Evolutionary conservation across 2,329 filamentous ascomycete species (phyloP).

Genomic region (Aspergillus sp.): DNA sequence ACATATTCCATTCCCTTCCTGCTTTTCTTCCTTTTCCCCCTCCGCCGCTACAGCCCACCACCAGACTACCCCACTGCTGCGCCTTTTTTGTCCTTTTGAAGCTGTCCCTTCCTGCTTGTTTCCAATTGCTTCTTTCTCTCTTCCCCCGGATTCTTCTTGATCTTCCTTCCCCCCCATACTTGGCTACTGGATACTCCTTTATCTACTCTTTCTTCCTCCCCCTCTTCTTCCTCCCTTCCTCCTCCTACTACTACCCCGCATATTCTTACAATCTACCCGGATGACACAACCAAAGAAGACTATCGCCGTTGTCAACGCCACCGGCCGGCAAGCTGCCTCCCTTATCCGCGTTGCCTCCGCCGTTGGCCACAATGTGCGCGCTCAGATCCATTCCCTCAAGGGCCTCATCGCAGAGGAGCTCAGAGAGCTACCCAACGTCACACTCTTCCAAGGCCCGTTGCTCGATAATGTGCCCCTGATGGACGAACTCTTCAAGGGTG

Average conservation of each 20-base stretch:
- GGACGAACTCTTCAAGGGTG: conserved; percentile 72
- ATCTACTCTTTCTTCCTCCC: not conserved
- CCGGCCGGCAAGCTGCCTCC: conserved; percentile 90
- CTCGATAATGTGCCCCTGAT: conserved; percentile 71
- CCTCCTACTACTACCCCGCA: not conserved
- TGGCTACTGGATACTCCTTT: not conserved
- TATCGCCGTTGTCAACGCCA: conserved; percentile 91
- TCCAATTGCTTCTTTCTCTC: conserved; percentile 5
- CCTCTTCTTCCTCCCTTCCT: not conserved
- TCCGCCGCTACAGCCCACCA: not conserved
- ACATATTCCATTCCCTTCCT: not conserved
- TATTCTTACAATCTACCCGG: conserved; percentile 9
- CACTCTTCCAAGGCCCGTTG: conserved; percentile 60
- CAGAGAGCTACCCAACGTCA: conserved; percentile 74
- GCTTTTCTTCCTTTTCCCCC: not conserved
- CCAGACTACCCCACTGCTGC: conserved; percentile 2
- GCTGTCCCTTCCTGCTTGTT: conserved; percentile 2
- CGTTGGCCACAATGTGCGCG: conserved; percentile 87
- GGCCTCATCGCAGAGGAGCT: conserved; percentile 87
- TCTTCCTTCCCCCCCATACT: not conserved
- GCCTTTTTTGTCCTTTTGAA: not conserved
- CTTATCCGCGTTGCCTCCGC: conserved; percentile 91
- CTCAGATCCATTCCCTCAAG: conserved; percentile 81
- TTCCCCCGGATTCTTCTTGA: conserved; percentile 1
- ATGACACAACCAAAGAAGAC: conserved; percentile 60